These are phyloP conservation scores for Phialemoniopsis sp. DNA, from an alignment of 2,329 filamentous ascomycete species.

Conservation along the genomic window DNA sequence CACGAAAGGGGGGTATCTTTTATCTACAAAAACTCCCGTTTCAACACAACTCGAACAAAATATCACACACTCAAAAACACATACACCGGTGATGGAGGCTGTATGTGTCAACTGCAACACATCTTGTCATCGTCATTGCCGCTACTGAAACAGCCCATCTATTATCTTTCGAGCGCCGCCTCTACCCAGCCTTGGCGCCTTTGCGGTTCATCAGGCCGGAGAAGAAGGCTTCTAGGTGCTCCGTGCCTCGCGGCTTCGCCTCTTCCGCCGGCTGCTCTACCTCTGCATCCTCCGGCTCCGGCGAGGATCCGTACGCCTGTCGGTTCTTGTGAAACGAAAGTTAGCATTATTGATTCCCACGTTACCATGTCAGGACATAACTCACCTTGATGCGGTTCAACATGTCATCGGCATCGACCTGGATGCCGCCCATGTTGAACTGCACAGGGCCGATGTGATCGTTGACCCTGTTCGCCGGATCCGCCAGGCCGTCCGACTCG, in stretches of 20 bases:
- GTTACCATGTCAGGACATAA: conserved; percentile 2
- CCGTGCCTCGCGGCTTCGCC: conserved; percentile 43
- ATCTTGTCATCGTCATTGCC: no score
- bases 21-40: no score
- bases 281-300: conserved; percentile 34
- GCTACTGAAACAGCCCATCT: no score
- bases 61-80: background rate
- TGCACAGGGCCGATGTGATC: conserved; percentile 92
- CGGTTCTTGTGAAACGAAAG: conserved; percentile 44
- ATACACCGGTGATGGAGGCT: no score
- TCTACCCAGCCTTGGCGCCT: conserved; percentile 6
- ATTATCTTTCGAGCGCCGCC: no score
- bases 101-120: no score
- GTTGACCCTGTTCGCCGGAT: conserved; percentile 43
- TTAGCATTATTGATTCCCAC: background rate
- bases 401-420: conserved; percentile 93
- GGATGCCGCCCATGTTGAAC: conserved; percentile 97
- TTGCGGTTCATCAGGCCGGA: conserved; percentile 55
- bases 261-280: conserved; percentile 28
- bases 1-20: no score
- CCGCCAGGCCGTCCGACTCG: conserved; percentile 13
- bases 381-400: conserved; percentile 77
- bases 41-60: no score
- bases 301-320: conserved; percentile 45
- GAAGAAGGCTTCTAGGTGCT: conserved; percentile 57